phyloP scores from a whole-genome alignment of 2,329 filamentous ascomycete genomes.

The Trichoderma arundinaceum region DNA sequence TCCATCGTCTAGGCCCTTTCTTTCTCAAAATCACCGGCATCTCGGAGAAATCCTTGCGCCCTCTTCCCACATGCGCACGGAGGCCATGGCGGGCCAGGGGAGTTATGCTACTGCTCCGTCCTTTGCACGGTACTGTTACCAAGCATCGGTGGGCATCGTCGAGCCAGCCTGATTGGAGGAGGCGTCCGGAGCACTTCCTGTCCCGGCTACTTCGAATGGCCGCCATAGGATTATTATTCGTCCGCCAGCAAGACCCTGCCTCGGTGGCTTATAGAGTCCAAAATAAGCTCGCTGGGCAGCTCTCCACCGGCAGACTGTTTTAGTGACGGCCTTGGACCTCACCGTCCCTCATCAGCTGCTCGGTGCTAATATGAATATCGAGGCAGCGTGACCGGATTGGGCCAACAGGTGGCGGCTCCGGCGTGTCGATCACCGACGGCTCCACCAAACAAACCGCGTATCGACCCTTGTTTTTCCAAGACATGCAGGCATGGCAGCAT shows the following conservation, averaged over 20 bases:
- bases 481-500: constrained; percentile 22
- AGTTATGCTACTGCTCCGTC: background rate
- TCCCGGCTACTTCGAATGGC: background rate
- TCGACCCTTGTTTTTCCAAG: constrained; percentile 13
- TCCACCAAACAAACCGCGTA: constrained; percentile 30
- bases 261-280: background rate
- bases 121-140: background rate
- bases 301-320: background rate
- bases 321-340: background rate
- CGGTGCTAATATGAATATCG: background rate
- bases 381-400: constrained; percentile 31
- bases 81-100: constrained; percentile 12
- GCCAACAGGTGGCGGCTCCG: constrained; percentile 24
- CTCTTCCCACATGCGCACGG: constrained; percentile 10
- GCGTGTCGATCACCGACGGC: constrained; percentile 28
- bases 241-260: background rate
- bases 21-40: constrained; percentile 1
- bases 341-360: constrained; percentile 26
- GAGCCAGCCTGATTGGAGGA: background rate
- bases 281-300: background rate
- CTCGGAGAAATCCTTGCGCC: constrained; percentile 15
- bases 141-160: background rate
- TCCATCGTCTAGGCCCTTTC: constrained; percentile 1
- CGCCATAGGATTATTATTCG: background rate
- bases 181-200: background rate